phyloP scores from a whole-genome alignment of 257 asterid genomes.

The Datura wrightii region DNA sequence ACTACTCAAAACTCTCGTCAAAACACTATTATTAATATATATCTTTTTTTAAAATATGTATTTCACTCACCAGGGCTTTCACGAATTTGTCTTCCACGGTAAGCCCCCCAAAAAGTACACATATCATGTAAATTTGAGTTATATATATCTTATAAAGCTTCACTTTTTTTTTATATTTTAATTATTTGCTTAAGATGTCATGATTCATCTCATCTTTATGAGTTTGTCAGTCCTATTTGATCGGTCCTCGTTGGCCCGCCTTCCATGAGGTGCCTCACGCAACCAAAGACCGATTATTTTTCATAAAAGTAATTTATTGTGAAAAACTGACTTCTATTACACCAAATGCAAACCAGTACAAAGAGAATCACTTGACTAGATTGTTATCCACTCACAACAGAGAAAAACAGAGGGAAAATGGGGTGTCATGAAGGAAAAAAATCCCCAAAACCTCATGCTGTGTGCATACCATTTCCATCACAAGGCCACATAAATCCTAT shows the following conservation, averaged over 20 bases:
- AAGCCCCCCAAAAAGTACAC: neutral
- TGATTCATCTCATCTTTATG: neutral
- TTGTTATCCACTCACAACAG: neutral
- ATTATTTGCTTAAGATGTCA: neutral
- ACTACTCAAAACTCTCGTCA: no score
- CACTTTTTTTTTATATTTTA: neutral
- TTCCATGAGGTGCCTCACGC: neutral
- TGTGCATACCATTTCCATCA: conserved; percentile 50
- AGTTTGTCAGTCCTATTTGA: neutral
- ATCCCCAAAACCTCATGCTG: conserved; percentile 38
- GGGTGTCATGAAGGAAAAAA: neutral
- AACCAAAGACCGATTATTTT: neutral
- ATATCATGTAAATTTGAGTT: neutral
- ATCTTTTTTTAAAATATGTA: no score
- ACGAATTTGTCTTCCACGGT: no score
- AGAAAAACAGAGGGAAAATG: neutral
- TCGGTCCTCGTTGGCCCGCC: neutral
- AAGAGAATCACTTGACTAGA: neutral
- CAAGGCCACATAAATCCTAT: conserved; percentile 56
- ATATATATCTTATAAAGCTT: neutral
- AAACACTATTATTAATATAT: no score
- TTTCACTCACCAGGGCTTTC: no score
- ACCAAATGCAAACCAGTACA: neutral
- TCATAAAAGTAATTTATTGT: neutral
- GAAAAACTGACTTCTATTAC: neutral